Conservation (phyloP, 1,284 basidiomycete genomes). For the Kalmanozyma brasiliensis region DNA sequence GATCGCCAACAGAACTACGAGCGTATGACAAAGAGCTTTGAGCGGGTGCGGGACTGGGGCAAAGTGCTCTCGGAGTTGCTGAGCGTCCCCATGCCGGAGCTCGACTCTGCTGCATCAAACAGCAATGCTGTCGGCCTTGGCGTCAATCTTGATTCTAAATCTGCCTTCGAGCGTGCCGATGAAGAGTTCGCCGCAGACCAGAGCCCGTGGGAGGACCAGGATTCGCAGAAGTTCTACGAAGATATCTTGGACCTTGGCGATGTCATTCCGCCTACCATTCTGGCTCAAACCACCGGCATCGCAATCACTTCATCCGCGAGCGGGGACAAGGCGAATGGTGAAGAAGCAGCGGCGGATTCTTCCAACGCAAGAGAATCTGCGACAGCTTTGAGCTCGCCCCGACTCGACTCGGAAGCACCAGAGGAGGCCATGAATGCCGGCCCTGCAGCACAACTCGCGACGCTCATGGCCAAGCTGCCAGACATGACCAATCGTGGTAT, state of each 20-base stretch:
- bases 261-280: constrained; percentile 84
- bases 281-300: constrained; percentile 72
- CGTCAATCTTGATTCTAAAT: constrained; percentile 70
- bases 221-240: constrained; percentile 93
- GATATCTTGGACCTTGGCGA: constrained; percentile 90
- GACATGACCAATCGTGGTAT: constrained; percentile 91
- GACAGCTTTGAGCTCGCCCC: constrained; percentile 26
- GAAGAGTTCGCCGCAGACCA: constrained; percentile 72
- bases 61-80: constrained; percentile 83
- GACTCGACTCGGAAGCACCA: constrained; percentile 23
- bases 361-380: constrained; percentile 1
- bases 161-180: constrained; percentile 66
- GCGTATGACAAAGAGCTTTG: constrained; percentile 94
- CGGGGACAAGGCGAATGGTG: constrained; percentile 72
- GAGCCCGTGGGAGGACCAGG: constrained; percentile 93
- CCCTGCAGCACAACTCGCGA: constrained; percentile 89
- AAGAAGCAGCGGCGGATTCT: not conserved
- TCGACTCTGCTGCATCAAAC: constrained; percentile 77
- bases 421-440: constrained; percentile 73
- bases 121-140: constrained; percentile 70
- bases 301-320: constrained; percentile 64
- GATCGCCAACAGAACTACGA: constrained; percentile 98
- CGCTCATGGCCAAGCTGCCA: constrained; percentile 89
- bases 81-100: constrained; percentile 79
- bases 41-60: constrained; percentile 74